Evolutionary conservation across 2,329 filamentous ascomycete species (phyloP), one percentile per base, ranked within the genome.

Genomic region (Paracorniculantispora psalliotae): DNA sequence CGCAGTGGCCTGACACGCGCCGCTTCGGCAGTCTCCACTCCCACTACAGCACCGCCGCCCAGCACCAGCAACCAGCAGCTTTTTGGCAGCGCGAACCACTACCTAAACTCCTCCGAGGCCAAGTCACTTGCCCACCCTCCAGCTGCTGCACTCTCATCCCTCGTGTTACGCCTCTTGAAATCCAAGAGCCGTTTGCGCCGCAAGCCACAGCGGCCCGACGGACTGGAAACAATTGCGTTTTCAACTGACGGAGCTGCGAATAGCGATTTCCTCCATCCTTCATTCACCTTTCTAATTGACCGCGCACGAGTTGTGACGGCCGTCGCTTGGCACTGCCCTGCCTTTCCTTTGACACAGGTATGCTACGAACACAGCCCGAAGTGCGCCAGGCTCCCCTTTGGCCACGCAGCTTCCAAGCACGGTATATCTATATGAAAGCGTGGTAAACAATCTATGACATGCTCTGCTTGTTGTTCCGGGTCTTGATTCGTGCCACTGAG

Each of bases 181-280:
- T n/a, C n/a, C n/a, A n/a, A n/a, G n/a, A n/a, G n/a, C n/a, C 39
- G 48, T 51, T 47, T 59, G 48, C 48, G 48, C 57, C 23, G 23
- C 21, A 30, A 52, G 28, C 48, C 56, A 46, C 28, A 46, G 39
- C 49, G 33, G 43, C 23, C n/a, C n/a, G 19, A 8, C 30, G n/a
- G 25, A 49, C 21, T 48, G 43, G 25, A 43, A 25, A 23, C 25
- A 41, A 10, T 23, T 21, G 23, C 53, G 35, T 19, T 13, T 10
- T 25, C 25, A 12, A 3, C 15, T 43, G 23, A 28, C n/a, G 21
- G 33, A 17, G 41, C 12, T 17, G 23, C 23, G 10, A 2, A 30
- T 13, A 21, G 37, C 33, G 15, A 12, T 9, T 57, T 17, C 23
- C n/a, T 33, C 19, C 13, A 33, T 35, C 17, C 21, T 2, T 9